Evolutionary conservation across 257 asterid species (phyloP).

Genomic region (Solanum dulcamara): DNA sequence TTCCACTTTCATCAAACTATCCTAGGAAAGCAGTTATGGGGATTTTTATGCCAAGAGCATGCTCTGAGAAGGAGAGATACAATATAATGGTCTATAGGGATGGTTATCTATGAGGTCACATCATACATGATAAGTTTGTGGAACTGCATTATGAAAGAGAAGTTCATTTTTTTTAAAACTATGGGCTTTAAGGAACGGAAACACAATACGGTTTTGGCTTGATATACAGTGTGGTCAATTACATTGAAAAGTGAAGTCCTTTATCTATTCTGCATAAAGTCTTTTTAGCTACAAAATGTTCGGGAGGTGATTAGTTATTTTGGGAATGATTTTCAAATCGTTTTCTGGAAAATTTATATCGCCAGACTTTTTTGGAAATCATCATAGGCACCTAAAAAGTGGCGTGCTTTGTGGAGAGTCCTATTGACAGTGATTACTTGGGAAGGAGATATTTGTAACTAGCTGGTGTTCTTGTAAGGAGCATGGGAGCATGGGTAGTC

Average conservation of each 20-base stretch:
- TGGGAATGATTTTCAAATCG: neutral
- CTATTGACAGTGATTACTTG: neutral
- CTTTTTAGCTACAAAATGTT: neutral
- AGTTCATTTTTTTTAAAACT: neutral
- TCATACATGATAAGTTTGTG: neutral
- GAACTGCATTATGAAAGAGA: neutral
- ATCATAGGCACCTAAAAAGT: neutral
- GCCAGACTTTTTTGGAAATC: neutral
- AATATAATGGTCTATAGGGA: neutral
- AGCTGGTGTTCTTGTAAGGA: neutral
- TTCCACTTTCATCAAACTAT: neutral
- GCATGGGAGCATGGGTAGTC: neutral
- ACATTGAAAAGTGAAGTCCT: neutral
- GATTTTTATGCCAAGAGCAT: neutral
- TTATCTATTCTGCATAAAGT: neutral
- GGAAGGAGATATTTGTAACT: neutral
- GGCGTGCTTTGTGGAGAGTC: neutral
- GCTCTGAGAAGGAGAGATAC: neutral
- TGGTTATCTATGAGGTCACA: neutral
- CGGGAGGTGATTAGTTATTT: neutral
- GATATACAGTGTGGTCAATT: neutral
- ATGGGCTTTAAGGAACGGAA: neutral
- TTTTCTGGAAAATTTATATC: neutral
- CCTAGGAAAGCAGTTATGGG: neutral
- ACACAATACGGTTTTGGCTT: neutral